Evolutionary conservation across 441 rosid species (phyloP).

Genomic region (Pelargonium myrrhifolium): DNA sequence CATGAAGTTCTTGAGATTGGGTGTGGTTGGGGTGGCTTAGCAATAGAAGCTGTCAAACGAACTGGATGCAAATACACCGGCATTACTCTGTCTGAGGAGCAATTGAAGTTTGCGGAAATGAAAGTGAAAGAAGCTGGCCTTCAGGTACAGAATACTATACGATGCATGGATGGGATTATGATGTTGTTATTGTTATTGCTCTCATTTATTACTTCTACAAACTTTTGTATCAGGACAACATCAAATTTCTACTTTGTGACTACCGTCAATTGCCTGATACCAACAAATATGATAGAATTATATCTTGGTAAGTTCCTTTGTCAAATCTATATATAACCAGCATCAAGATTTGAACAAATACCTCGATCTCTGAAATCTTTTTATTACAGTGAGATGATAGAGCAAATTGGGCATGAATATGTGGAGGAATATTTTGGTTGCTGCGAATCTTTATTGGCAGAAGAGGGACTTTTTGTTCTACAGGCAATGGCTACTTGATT

Average conservation of each 20-base stretch:
- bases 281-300: conserved; percentile 57
- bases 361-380: background rate
- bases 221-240: background rate
- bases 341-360: background rate
- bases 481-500: conserved; percentile 38
- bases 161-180: too few relatives aligned
- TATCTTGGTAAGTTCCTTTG: conserved; percentile 44
- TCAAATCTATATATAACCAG: background rate
- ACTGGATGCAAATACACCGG: conserved; percentile 84
- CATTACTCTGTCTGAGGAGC: conserved; percentile 66
- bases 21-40: conserved; percentile 85
- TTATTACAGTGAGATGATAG: conserved; percentile 68
- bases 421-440: conserved; percentile 66
- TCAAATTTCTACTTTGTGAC: conserved; percentile 24
- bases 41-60: conserved; percentile 65
- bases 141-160: conserved; percentile 31
- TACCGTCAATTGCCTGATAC: conserved; percentile 50
- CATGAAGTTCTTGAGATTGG: conserved; percentile 85
- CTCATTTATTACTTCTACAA: background rate
- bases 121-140: conserved; percentile 77
- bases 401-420: conserved; percentile 75
- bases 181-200: too few relatives aligned
- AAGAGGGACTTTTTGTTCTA: conserved; percentile 61
- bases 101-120: conserved; percentile 52
- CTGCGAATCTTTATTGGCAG: conserved; percentile 62